A percentile compares a stretch with the other conserved stretches of the same genome.
These are phyloP conservation scores for Penicillium canariense DNA, from an alignment of 495 filamentous ascomycete genomes.

Conservation along the genomic window DNA sequence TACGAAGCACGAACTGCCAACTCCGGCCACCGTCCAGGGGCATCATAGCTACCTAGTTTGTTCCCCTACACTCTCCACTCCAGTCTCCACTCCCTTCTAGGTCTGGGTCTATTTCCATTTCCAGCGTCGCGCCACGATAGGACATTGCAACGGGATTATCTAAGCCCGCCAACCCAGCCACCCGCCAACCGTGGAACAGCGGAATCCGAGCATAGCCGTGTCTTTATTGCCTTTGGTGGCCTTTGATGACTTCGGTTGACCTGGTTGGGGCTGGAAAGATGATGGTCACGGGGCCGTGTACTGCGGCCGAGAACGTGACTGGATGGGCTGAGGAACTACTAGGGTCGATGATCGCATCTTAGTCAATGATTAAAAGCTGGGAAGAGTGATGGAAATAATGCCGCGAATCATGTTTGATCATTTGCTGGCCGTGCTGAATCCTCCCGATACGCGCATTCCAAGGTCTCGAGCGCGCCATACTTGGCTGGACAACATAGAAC, in stretches of 20 bases:
- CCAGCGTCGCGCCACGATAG: background rate
- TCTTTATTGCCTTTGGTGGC: no score
- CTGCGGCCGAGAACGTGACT: no score
- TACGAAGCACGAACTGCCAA: background rate
- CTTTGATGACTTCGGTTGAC: no score
- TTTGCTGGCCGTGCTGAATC: background rate
- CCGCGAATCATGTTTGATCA: background rate
- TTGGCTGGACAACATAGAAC: background rate
- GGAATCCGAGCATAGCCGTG: background rate
- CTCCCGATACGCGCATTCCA: slow-evolving; percentile 1
- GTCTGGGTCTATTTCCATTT: background rate
- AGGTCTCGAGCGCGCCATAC: background rate
- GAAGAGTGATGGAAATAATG: no score
- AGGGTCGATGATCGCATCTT: no score
- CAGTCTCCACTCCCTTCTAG: background rate
- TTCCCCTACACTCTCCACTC: background rate
- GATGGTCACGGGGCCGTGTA: no score
- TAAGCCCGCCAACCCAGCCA: slow-evolving; percentile 1
- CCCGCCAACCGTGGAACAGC: background rate
- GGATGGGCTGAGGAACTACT: no score
- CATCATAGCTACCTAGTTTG: slow-evolving; percentile 1
- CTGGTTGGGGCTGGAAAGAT: no score
- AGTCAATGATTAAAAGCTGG: no score
- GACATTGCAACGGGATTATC: slow-evolving; percentile 1
- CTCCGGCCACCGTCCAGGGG: background rate